Base-by-base conservation (phyloP, 73 alveolate species). In the Paramecium bursaria region DNA sequence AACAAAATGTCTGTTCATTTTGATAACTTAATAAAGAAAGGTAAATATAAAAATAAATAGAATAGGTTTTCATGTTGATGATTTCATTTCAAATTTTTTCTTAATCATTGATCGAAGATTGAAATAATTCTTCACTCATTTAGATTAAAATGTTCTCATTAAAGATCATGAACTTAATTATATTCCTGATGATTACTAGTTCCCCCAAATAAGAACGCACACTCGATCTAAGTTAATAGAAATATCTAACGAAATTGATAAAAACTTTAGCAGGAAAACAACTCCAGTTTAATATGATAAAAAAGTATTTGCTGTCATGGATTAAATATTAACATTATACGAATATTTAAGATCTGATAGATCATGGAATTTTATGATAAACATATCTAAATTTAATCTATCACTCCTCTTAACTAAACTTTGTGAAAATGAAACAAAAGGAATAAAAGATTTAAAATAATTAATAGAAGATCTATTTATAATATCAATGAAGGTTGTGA, bases 51-150 rank as follows among this genome's bases (percentile, higher is more conserved):
- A 13, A n/a, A n/a, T 57, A 3, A 14, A 26, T 26, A 26, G 29
- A n/a, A 2, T 13, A 67, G 82, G 82, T 15, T 67, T 67, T 67
- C 82, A 67, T 11, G 44, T 67, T 42, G 82, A 67, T 42, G 82
- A 67, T 22, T 67, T 67, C 21, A 21, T 67, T 19, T 39, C 33
- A 39, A 67, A 67, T 9, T 67, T 67, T 57, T 67, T 67, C 14
- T 42, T 67, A 25, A 57, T 67, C 9, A 7, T 67, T n/a, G 82
- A 67, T 42, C 33, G 44, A 42, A 5, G 82, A 67, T 31, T 67
- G 21, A 42, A 42, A 9, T 19, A 67, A 10, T 67, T 67, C 11
- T 67, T 67, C 27, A 57, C 33, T 31, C 82, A 67, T 42, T 26
- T 67, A 17, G 82, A 67, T n/a, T 17, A 67, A 7, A 39, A 39